Evolutionary conservation across 805 yeast genomes (phyloP).

Genomic region (Myxozyma neotropica): DNA sequence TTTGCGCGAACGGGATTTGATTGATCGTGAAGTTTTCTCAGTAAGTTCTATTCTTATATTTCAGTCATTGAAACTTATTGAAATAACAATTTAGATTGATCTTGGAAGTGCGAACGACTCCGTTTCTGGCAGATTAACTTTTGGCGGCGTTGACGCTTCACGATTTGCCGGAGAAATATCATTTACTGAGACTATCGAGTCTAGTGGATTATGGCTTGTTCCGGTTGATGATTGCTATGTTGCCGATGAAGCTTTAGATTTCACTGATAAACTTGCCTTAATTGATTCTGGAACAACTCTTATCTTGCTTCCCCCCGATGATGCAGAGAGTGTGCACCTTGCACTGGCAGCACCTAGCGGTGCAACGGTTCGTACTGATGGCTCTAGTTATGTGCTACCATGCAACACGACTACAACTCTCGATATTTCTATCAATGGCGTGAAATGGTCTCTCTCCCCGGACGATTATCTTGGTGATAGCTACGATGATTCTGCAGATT

Average conservation of each 20-base stretch:
- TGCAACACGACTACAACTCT: conserved; percentile 54
- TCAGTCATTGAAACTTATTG: neutral
- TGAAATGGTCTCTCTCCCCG: conserved; percentile 51
- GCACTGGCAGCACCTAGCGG: conserved; percentile 48
- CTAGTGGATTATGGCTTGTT: conserved; percentile 54
- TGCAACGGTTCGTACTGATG: conserved; percentile 50
- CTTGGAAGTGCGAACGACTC: conserved; percentile 44
- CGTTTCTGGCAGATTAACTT: conserved; percentile 48
- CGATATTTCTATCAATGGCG: conserved; percentile 49
- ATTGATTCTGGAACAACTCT: conserved; percentile 72
- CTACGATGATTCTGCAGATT: conserved; percentile 49
- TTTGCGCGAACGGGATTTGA: conserved; percentile 35
- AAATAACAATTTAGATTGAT: conserved; percentile 33
- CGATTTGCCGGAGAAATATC: conserved; percentile 49
- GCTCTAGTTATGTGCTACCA: conserved; percentile 62
- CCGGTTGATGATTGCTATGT: conserved; percentile 47
- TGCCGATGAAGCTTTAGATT: conserved; percentile 38
- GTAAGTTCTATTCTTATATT: conserved; percentile 34
- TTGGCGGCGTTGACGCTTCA: conserved; percentile 48
- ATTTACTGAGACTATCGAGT: conserved; percentile 44
- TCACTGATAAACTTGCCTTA: conserved; percentile 44
- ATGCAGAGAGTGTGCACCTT: conserved; percentile 58
- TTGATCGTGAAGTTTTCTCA: conserved; percentile 47
- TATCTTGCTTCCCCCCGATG: conserved; percentile 55
- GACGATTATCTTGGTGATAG: conserved; percentile 53